Percentiles rank a stretch among this genome's conserved stretches.
These are phyloP conservation scores for Lactarius quietus DNA, from an alignment of 768 basidiomycete genomes.

Conservation along the genomic window DNA sequence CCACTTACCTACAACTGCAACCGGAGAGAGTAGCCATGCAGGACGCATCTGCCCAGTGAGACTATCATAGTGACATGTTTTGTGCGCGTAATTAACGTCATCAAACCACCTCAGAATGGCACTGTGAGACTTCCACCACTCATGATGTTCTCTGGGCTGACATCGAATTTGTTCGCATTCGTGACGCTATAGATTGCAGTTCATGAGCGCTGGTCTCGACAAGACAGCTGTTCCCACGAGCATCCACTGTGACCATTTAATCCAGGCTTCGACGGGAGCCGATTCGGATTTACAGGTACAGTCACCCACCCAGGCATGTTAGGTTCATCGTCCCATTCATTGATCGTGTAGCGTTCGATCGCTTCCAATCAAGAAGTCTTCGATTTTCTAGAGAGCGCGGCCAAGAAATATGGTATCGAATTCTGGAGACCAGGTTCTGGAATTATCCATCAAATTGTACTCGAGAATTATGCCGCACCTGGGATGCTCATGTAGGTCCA, in stretches of 20 bases:
- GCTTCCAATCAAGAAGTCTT: slow-evolving; percentile 93
- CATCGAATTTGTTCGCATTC: background rate
- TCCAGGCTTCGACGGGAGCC: slow-evolving; percentile 90
- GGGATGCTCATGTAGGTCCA: slow-evolving; percentile 79
- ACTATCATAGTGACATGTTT: slow-evolving; percentile 20
- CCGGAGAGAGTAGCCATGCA: slow-evolving; percentile 98
- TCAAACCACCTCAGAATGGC: slow-evolving; percentile 59
- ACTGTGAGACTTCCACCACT: slow-evolving; percentile 43
- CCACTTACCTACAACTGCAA: slow-evolving; percentile 83
- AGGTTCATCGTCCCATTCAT: background rate
- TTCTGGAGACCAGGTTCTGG: slow-evolving; percentile 96
- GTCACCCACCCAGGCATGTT: background rate
- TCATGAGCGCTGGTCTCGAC: slow-evolving; percentile 92
- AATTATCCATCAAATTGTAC: slow-evolving; percentile 96
- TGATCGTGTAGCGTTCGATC: slow-evolving; percentile 61
- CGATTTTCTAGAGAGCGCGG: slow-evolving; percentile 92
- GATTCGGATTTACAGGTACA: slow-evolving; percentile 76
- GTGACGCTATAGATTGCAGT: slow-evolving; percentile 67
- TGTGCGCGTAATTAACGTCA: slow-evolving; percentile 3
- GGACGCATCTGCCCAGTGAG: slow-evolving; percentile 87
- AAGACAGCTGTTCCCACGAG: slow-evolving; percentile 83
- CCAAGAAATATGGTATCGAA: slow-evolving; percentile 89
- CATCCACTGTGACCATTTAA: slow-evolving; percentile 98
- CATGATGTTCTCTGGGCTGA: slow-evolving; percentile 28
- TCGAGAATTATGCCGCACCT: slow-evolving; percentile 96